These are phyloP conservation scores for Diplodia seriata DNA, from an alignment of 2,329 filamentous ascomycete species.

Conservation along the genomic window DNA sequence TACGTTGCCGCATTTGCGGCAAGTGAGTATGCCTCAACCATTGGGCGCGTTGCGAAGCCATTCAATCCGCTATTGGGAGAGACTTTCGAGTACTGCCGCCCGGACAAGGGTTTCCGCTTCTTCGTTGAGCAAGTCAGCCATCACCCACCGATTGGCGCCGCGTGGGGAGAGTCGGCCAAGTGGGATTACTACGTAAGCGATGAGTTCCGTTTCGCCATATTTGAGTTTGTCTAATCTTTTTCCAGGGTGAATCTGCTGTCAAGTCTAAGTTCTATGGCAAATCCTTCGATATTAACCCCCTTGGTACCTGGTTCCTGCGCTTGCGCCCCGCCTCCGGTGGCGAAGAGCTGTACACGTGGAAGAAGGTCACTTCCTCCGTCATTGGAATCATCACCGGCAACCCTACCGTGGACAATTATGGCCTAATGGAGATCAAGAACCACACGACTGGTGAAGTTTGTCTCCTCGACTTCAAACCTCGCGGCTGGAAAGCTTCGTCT, in stretches of 20 bases:
- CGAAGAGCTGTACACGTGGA: conserved; percentile 95
- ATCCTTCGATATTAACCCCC: conserved; percentile 94
- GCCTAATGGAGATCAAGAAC: conserved; percentile 96
- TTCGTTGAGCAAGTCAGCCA: conserved; percentile 99
- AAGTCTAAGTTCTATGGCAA: conserved; percentile 98
- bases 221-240: neutral
- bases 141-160: conserved; percentile 92
- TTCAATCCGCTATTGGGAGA: conserved; percentile 97
- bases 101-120: conserved; percentile 97
- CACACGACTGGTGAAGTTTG: conserved; percentile 95
- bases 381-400: conserved; percentile 97
- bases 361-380: conserved; percentile 97
- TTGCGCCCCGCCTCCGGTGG: conserved; percentile 77
- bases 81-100: conserved; percentile 94
- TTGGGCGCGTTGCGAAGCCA: conserved; percentile 94
- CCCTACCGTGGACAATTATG: conserved; percentile 97
- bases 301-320: conserved; percentile 95
- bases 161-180: conserved; percentile 87
- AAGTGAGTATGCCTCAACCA: conserved; percentile 95
- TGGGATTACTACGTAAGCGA: conserved; percentile 84
- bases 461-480: conserved; percentile 87
- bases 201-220: neutral
- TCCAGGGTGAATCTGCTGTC: conserved; percentile 85
- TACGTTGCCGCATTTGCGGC: conserved; percentile 96
- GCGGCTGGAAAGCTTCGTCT: conserved; percentile 93